Evolutionary conservation across 306 rosid genomes (phyloP), one percentile per base, ranked within the genome.

Genomic region (Gynostemma pentaphyllum): DNA sequence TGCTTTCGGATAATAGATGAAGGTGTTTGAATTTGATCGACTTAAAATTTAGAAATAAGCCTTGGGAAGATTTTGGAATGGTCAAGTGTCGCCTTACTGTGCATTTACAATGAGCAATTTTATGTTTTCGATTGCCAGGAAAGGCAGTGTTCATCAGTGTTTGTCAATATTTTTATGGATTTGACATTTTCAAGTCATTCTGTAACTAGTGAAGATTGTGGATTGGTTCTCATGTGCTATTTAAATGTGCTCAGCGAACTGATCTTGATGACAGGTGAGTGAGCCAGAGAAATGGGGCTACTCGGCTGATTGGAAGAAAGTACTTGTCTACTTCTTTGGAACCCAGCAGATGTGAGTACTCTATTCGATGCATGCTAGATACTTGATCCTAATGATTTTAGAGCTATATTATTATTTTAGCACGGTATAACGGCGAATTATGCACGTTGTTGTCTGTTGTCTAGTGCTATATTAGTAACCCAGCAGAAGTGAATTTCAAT

Each of bases 251-350:
- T 71, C 32, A 70, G 67, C 21, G 26, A 50, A 71, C 75, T 80
- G 42, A 16, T 76, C 76, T 55, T 66, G 67, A 47, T 82, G 68
- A 78, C 86, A 91, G 98, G 96, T 91, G 51, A 88, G 95, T 64
- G 95, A 91, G 83, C 98, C 96, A 0, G 85, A 82, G 82, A 91
- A 83, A 79, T 85, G 95, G 98, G 98, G 98, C 50, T 88, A 82
- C 75, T 41, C 91, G 16, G 62, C 83, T 27, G 98, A 88, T 82
- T 85, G 86, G 88, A 91, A 87, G 82, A 91, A 91, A 85, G 95
- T 91, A 53, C 83, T 83, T n/a, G 98, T 91, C 50, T 72, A 71
- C 76, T 91, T 91, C 80, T 91, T 85, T 66, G 98, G 96, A 72
- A 91, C 98, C 69, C 96, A 88, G 72, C 96, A 91, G 73, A 91